Percentiles rank a stretch among this genome's conserved stretches.
These are phyloP conservation scores for Saprolegnia parasitica DNA, from an alignment of 352 stramenopile genomes.

Conservation along the genomic window DNA sequence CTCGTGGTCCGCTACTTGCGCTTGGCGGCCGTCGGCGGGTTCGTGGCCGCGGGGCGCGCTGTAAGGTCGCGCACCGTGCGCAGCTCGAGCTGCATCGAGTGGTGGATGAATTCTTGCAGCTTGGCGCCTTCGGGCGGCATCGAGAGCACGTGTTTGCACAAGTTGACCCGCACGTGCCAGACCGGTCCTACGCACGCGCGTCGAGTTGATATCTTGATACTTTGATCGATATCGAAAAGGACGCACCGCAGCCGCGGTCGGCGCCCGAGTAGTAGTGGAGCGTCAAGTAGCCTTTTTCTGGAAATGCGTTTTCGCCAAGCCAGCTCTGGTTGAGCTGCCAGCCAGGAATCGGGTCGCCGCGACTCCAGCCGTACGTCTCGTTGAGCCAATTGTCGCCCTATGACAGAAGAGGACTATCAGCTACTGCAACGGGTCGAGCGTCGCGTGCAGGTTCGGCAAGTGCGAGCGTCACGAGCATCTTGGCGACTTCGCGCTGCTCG, in stretches of 20 bases:
- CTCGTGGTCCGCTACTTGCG: too few species aligned
- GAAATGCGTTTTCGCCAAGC: conserved; percentile 72
- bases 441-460: conserved; percentile 56
- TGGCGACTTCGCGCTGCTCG: conserved; percentile 68
- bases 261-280: conserved; percentile 76
- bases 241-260: conserved; percentile 50
- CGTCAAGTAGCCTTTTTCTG: conserved; percentile 66
- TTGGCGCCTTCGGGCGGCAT: not conserved
- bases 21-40: too few species aligned
- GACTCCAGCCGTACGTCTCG: conserved; percentile 71
- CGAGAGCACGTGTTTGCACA: conserved; percentile 19
- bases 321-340: conserved; percentile 80
- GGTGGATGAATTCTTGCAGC: conserved; percentile 27
- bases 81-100: conserved; percentile 18
- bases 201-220: not conserved
- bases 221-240: not conserved
- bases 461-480: conserved; percentile 62
- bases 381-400: conserved; percentile 69
- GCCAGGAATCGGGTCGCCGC: conserved; percentile 67
- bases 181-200: conserved; percentile 25
- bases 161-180: conserved; percentile 9
- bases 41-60: not conserved
- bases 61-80: conserved; percentile 20
- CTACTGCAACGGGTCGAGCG: not conserved
- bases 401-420: too few species aligned